phyloP scores from a whole-genome alignment of 768 basidiomycete genomes.

The Suillus tomentosus region DNA sequence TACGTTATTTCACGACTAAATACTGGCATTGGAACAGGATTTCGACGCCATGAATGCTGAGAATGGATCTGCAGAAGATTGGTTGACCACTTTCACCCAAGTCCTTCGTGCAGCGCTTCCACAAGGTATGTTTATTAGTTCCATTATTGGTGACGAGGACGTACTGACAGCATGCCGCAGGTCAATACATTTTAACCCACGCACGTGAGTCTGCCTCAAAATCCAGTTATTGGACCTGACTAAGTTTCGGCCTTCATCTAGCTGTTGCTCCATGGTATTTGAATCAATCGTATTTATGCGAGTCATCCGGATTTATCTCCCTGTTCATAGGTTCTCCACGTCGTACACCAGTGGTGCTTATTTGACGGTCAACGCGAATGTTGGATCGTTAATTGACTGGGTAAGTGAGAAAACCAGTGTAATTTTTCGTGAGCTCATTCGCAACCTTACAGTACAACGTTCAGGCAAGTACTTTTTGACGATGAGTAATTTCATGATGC shows the following conservation, averaged over 20 bases:
- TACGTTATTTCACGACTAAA: slow-evolving; percentile 6
- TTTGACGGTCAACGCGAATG: slow-evolving; percentile 37
- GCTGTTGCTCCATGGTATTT: slow-evolving; percentile 46
- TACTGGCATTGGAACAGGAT: slow-evolving; percentile 42
- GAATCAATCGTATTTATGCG: neutral
- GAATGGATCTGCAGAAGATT: slow-evolving; percentile 51
- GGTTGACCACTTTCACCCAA: slow-evolving; percentile 35
- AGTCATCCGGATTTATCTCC: neutral
- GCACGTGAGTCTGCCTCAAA: slow-evolving; percentile 38
- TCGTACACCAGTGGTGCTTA: slow-evolving; percentile 42
- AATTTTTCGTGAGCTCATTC: neutral
- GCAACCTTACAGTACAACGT: slow-evolving; percentile 17
- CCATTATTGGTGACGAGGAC: neutral
- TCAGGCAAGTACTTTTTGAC: slow-evolving; percentile 11
- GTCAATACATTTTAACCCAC: slow-evolving; percentile 36
- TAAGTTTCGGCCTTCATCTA: slow-evolving; percentile 15
- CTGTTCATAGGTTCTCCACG: slow-evolving; percentile 35
- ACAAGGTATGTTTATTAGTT: slow-evolving; percentile 11
- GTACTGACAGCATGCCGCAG: neutral
- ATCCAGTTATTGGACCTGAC: neutral
- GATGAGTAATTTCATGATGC: neutral
- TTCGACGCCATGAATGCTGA: slow-evolving; percentile 59
- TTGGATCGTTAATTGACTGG: slow-evolving; percentile 49
- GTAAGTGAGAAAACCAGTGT: slow-evolving; percentile 21
- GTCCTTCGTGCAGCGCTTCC: slow-evolving; percentile 34